A percentile compares a stretch with the other conserved stretches of the same genome.
phyloP scores from a whole-genome alignment of 2,329 filamentous ascomycete species.

The Alternaria gansuensis region DNA sequence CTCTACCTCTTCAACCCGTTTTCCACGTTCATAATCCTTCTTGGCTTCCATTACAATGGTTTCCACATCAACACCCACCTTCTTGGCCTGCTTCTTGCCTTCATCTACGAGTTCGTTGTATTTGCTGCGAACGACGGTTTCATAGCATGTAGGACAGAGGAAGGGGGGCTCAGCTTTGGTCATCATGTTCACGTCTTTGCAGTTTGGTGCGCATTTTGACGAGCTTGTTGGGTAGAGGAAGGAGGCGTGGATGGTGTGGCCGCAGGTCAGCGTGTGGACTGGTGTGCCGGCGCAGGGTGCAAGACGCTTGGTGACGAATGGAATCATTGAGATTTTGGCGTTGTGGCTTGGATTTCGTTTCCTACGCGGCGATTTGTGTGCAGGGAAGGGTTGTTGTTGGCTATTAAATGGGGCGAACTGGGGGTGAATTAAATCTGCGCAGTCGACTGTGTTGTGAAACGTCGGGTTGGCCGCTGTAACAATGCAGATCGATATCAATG shows the following conservation, averaged over 20 bases:
- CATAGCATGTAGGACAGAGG: constrained; percentile 9
- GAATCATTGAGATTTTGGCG: neutral
- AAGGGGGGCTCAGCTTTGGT: constrained; percentile 2
- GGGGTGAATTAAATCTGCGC: neutral
- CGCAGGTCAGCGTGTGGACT: constrained; percentile 8
- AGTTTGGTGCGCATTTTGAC: constrained; percentile 15
- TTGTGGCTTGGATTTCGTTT: neutral
- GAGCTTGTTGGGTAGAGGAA: neutral
- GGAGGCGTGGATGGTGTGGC: constrained; percentile 2
- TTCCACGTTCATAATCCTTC: neutral
- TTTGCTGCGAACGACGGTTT: neutral
- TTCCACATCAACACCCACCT: neutral
- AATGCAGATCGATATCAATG: neutral
- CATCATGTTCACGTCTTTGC: neutral
- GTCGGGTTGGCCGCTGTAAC: neutral
- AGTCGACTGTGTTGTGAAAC: neutral
- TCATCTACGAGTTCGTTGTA: neutral
- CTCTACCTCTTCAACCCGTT: neutral
- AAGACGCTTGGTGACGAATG: constrained; percentile 2
- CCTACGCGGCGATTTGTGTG: neutral
- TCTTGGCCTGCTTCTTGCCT: neutral
- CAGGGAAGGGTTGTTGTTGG: neutral
- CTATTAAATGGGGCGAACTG: neutral
- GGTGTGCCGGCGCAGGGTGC: neutral
- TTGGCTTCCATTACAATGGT: neutral